Evolutionary conservation across 495 filamentous ascomycete genomes (phyloP), one percentile per base, ranked within the genome.

Genomic region (Saxophila tyrrhenica): DNA sequence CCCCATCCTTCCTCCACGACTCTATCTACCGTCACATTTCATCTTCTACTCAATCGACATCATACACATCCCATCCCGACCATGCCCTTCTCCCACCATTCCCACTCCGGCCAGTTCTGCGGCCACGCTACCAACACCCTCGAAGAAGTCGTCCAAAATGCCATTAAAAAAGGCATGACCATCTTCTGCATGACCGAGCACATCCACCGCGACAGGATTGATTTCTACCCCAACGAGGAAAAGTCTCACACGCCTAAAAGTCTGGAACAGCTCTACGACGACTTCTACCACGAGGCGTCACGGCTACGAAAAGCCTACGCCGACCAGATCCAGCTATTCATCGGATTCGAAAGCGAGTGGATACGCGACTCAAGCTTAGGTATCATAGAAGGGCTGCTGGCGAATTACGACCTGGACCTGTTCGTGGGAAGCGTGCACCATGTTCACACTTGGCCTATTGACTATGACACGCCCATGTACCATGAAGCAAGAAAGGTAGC

Each of bases 11-110:
- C 35, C 48, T n/a, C n/a, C n/a, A n/a, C n/a, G n/a, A n/a, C n/a
- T 35, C 29, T 35, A 35, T 35, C 29, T 13, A 35, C 13, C 29
- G 5, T 35, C 29, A 35, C 13, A 7, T 5, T 13, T 35, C 29
- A 35, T 35, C 29, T n/a, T n/a, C n/a, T n/a, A n/a, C n/a, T n/a
- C n/a, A n/a, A n/a, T n/a, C n/a, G n/a, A n/a, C n/a, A n/a, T n/a
- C n/a, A n/a, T n/a, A n/a, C n/a, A n/a, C n/a, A n/a, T n/a, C n/a
- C n/a, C n/a, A n/a, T 35, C 13, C 29, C 16, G 5, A n/a, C 39
- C 39, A 98, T 98, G 92, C 89, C 92, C 10, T 94, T 92, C 74
- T 89, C 92, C n/a, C 92, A 96, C 71, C 94, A 98, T 71, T 92
- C 87, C 66, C 92, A 98, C 74, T 96, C 90, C 46, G 94, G 92